phyloP scores from a whole-genome alignment of 2,329 filamentous ascomycete species.

The Laburnicola sp. region DNA sequence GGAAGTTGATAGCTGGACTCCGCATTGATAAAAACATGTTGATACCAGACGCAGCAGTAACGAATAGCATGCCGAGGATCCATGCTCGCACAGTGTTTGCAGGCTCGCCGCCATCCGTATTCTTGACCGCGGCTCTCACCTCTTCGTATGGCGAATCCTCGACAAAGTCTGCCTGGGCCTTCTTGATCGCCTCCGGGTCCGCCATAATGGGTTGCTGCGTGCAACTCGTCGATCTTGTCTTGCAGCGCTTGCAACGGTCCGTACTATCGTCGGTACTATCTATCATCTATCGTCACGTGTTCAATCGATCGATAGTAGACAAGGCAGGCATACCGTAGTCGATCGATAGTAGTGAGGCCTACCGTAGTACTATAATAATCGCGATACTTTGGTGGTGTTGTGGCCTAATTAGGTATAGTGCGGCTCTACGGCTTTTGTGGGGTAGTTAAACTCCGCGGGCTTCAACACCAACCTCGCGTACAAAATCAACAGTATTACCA shows the following conservation, averaged over 20 bases:
- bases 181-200: conserved; percentile 22
- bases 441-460: too few relatives aligned
- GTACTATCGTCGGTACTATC: too few relatives aligned
- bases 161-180: conserved; percentile 19
- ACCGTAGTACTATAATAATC: too few relatives aligned
- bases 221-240: conserved; percentile 23
- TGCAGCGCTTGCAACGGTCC: conserved; percentile 1
- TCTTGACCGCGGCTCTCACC: conserved; percentile 50
- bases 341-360: too few relatives aligned
- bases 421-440: too few relatives aligned
- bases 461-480: too few relatives aligned
- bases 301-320: too few relatives aligned
- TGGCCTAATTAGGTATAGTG: too few relatives aligned
- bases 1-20: conserved; percentile 64
- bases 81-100: conserved; percentile 52
- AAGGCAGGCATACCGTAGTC: too few relatives aligned
- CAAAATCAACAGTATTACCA: too few relatives aligned
- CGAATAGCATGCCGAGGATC: conserved; percentile 52
- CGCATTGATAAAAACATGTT: conserved; percentile 67
- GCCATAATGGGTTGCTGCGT: conserved; percentile 19
- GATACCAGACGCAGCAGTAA: conserved; percentile 49
- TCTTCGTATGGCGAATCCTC: conserved; percentile 25
- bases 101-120: conserved; percentile 50
- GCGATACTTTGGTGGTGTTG: too few relatives aligned
- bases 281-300: too few relatives aligned